These are phyloP conservation scores for Flaveria sonorensis DNA, from an alignment of 129 eudicot genomes.

Conservation along the genomic window DNA sequence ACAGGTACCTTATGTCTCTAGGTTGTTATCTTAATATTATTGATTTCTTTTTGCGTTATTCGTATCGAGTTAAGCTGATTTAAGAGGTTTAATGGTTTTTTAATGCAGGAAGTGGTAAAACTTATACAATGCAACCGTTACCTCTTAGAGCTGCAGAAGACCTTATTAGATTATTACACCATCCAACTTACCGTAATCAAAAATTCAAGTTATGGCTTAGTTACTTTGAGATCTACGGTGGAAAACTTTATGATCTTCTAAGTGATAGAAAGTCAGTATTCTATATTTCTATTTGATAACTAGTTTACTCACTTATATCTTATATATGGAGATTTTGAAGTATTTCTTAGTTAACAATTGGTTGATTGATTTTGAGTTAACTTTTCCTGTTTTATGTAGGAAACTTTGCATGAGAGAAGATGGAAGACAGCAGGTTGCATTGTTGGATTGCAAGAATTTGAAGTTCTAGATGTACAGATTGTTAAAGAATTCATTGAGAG, in stretches of 20 bases:
- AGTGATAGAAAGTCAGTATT: slow-evolving; percentile 68
- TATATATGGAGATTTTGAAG: slow-evolving; percentile 13
- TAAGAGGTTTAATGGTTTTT: slow-evolving; percentile 11
- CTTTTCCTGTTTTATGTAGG: slow-evolving; percentile 37
- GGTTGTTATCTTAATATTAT: neutral
- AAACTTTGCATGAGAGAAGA: slow-evolving; percentile 97
- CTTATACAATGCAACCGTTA: slow-evolving; percentile 91
- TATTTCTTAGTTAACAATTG: neutral
- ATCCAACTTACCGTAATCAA: slow-evolving; percentile 77
- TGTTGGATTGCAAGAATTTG: slow-evolving; percentile 95
- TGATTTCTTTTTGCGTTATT: neutral
- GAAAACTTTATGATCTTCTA: slow-evolving; percentile 86
- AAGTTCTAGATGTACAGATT: slow-evolving; percentile 91
- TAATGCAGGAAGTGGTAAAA: slow-evolving; percentile 89
- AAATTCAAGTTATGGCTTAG: slow-evolving; percentile 93
- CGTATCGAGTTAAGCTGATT: slow-evolving; percentile 14
- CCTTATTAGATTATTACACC: slow-evolving; percentile 77
- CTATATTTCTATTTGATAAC: slow-evolving; percentile 16
- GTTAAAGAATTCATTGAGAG: slow-evolving; percentile 90
- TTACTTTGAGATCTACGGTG: slow-evolving; percentile 95
- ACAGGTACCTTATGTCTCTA: slow-evolving; percentile 56
- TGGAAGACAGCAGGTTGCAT: slow-evolving; percentile 97
- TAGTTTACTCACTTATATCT: slow-evolving; percentile 2
- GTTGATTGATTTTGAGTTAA: neutral
- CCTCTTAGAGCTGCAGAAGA: slow-evolving; percentile 96